Percentiles rank a stretch among this genome's conserved stretches.
These are phyloP conservation scores for Candida hispaniensis DNA, from an alignment of 805 yeast species.

Conservation along the genomic window DNA sequence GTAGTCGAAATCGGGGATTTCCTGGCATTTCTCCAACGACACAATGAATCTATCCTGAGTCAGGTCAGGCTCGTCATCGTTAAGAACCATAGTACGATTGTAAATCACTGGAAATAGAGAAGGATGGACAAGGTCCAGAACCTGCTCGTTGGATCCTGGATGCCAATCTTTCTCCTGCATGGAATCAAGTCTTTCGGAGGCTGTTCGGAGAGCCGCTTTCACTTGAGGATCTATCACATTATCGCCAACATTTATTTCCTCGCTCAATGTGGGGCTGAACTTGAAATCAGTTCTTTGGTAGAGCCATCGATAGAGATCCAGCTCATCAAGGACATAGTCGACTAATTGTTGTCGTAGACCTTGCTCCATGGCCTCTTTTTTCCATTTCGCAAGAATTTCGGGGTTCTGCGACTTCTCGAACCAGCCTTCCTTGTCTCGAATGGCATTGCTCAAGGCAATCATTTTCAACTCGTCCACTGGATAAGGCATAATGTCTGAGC, in stretches of 20 bases:
- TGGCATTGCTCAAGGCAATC: conserved; percentile 6
- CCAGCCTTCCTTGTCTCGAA: conserved; percentile 29
- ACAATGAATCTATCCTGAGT: conserved; percentile 1
- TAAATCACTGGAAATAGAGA: conserved; percentile 33
- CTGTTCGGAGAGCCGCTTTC: conserved; percentile 2
- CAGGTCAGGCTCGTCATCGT: conserved; percentile 2
- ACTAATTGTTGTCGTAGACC: conserved; percentile 21
- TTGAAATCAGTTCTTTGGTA: conserved; percentile 16
- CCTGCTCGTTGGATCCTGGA: conserved; percentile 32
- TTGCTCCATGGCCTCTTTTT: conserved; percentile 21
- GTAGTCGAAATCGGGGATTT: conserved; percentile 1
- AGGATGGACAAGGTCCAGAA: conserved; percentile 35
- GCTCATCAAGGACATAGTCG: conserved; percentile 28
- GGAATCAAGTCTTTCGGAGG: conserved; percentile 20
- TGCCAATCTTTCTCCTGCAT: conserved; percentile 29
- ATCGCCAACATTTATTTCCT: conserved; percentile 26
- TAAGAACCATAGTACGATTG: conserved; percentile 18
- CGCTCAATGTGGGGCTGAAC: conserved; percentile 20
- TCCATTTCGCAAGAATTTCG: conserved; percentile 27
- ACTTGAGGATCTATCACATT: conserved; percentile 19
- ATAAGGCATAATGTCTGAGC: no score
- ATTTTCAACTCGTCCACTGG: conserved; percentile 10
- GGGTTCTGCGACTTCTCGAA: conserved; percentile 23
- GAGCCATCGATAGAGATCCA: conserved; percentile 25
- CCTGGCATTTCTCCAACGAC: conserved; percentile 3